A percentile compares a stretch with the other conserved stretches of the same genome.
Conservation (phyloP, 140 eudicot genomes). For the Oenanthe javanica region DNA sequence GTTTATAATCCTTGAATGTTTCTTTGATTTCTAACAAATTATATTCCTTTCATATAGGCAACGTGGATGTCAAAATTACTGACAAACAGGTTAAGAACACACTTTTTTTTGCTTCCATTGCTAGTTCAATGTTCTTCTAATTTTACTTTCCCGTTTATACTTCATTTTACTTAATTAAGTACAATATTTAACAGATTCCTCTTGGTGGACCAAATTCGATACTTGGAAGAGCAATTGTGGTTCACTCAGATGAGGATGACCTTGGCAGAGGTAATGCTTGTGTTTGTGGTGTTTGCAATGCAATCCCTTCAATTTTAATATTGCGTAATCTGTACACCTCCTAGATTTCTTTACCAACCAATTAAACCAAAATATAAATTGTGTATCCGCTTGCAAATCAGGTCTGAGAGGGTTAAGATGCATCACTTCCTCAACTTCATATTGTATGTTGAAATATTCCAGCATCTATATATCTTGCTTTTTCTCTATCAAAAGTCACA, state of each 20-base stretch:
- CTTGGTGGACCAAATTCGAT: conserved; percentile 22
- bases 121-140: not conserved
- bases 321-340: not conserved
- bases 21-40: not conserved
- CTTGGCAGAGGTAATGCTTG: conserved; percentile 40
- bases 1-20: not conserved
- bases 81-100: conserved; percentile 4
- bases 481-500: not conserved
- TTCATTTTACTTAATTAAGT: not conserved
- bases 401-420: not conserved
- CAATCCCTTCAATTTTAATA: not conserved
- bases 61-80: not conserved
- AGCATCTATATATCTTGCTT: not conserved
- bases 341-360: too few relatives aligned
- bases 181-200: conserved; percentile 22
- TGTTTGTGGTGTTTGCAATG: not conserved
- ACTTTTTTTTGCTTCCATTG: not conserved
- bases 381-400: not conserved
- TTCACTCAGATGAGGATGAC: conserved; percentile 31
- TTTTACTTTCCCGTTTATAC: not conserved
- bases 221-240: conserved; percentile 34
- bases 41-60: not conserved
- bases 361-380: not conserved
- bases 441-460: too few relatives aligned
- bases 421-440: not conserved